Conservation (phyloP, 148 eudicot species). For the Rhododendron henanense region DNA sequence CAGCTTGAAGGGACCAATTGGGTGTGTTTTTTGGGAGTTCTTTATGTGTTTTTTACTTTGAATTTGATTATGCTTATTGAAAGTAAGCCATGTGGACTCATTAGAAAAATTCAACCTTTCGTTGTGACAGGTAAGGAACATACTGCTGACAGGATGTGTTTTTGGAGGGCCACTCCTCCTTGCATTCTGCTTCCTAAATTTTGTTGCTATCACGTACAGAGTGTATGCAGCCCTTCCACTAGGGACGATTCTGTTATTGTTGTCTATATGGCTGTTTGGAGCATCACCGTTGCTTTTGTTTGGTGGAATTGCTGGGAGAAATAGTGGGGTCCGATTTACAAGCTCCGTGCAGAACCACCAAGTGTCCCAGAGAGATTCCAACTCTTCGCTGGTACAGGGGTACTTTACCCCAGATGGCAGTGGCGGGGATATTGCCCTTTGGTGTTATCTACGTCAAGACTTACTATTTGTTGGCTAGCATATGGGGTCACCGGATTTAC, state of each 20-base stretch:
- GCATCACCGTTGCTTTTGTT: conserved; percentile 30
- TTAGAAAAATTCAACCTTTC: not conserved
- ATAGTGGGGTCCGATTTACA: conserved; percentile 27
- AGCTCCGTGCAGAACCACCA: conserved; percentile 36
- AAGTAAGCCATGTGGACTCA: not conserved
- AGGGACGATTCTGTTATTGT: conserved; percentile 24
- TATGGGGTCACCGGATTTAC: conserved; percentile 33
- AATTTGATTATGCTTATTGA: not conserved
- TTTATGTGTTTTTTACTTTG: not conserved
- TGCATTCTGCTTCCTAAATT: conserved; percentile 29
- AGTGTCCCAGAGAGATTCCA: conserved; percentile 33
- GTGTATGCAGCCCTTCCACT: conserved; percentile 30
- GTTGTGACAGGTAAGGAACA: conserved; percentile 22
- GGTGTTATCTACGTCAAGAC: conserved; percentile 28
- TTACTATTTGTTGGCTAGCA: conserved; percentile 28
- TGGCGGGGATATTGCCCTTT: conserved; percentile 37
- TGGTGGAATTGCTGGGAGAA: conserved; percentile 37
- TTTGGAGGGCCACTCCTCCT: conserved; percentile 34
- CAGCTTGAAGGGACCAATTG: conserved; percentile 28
- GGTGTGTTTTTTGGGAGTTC: conserved; percentile 15
- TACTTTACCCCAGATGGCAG: conserved; percentile 34
- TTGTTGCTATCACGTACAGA: conserved; percentile 29
- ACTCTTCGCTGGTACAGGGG: conserved; percentile 29
- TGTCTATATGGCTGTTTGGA: conserved; percentile 28
- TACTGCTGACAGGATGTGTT: conserved; percentile 28